Base-by-base conservation (phyloP, 2,329 filamentous ascomycete genomes). In the Epichloe sp. region DNA sequence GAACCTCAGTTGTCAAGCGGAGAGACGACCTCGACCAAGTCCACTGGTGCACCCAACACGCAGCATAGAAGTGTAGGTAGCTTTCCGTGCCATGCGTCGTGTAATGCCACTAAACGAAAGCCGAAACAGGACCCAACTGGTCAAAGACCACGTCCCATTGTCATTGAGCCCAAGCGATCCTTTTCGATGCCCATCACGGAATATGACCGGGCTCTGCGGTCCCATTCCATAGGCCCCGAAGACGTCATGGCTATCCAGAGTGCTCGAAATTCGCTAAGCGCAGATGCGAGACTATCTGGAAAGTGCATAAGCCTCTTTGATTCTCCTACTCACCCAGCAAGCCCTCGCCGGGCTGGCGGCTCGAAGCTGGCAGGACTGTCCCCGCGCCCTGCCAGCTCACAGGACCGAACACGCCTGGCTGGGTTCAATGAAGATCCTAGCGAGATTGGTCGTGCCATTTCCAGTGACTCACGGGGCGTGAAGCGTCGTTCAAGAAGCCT, bases 381-480 rank as follows among this genome's bases (percentile, higher is more conserved):
- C 2, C 80, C 80, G 0, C 71, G 80, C 38, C 80, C 80, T 19
- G 78, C 76, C n/a, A 83, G 79, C 58, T 73, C 71, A 6, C 78
- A 81, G 43, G 78, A 70, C 6, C 72, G 75, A 21, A 74, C 68
- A 44, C 67, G 65, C 23, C 57, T 66, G 48, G 58, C 66, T 10
- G 59, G 61, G 21, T 63, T 60, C 3, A 63, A 68, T 14, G 69
- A 74, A 1, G 71, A 77, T 52, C 70, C 74, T 0, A 65, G 70
- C n/a, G 72, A 77, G 52, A 82, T 83, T 53, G 80, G 79, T n/a
- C 74, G 76, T 17, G 80, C 80, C 45, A 76, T 83, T 46, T 80
- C 79, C 2, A 78, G 75, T 54, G 77, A 80, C 52, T 69, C 65
- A 23, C 67, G 66, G 36, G 70, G 66, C 4, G 61, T 71, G 31